These are phyloP conservation scores for Ophiostoma quercus DNA, from an alignment of 2,329 filamentous ascomycete genomes.

Conservation along the genomic window DNA sequence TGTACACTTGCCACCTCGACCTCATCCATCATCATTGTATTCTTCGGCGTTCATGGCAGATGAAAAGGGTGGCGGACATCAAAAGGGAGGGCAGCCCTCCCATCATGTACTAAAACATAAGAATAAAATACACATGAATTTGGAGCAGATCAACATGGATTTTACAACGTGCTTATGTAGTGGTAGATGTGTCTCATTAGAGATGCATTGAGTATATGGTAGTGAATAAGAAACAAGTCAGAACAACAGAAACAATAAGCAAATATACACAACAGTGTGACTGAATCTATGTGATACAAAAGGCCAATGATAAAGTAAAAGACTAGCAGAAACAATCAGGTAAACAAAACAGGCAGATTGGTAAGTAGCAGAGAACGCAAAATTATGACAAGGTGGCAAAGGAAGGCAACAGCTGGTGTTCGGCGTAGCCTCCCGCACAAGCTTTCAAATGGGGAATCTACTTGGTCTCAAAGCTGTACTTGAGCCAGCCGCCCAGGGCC, in stretches of 20 bases:
- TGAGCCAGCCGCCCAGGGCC: constrained; percentile 64
- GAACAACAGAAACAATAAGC: neutral
- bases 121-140: constrained; percentile 6
- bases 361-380: neutral
- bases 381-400: neutral
- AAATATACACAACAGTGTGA: constrained; percentile 11
- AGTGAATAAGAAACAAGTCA: neutral
- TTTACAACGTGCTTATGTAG: neutral
- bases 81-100: neutral
- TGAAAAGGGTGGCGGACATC: neutral
- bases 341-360: constrained; percentile 1
- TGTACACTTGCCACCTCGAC: neutral
- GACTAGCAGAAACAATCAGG: neutral
- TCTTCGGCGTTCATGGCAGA: constrained; percentile 17
- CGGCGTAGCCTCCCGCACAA: neutral
- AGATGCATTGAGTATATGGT: neutral
- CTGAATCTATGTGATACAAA: constrained; percentile 19
- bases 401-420: neutral
- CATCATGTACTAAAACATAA: neutral
- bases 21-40: neutral
- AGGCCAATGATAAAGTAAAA: neutral
- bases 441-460: neutral
- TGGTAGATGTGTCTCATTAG: neutral
- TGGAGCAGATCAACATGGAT: neutral
- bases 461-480: constrained; percentile 55